These are phyloP conservation scores for Bretschneidera sinensis DNA, from an alignment of 345 rosid species.

Conservation along the genomic window DNA sequence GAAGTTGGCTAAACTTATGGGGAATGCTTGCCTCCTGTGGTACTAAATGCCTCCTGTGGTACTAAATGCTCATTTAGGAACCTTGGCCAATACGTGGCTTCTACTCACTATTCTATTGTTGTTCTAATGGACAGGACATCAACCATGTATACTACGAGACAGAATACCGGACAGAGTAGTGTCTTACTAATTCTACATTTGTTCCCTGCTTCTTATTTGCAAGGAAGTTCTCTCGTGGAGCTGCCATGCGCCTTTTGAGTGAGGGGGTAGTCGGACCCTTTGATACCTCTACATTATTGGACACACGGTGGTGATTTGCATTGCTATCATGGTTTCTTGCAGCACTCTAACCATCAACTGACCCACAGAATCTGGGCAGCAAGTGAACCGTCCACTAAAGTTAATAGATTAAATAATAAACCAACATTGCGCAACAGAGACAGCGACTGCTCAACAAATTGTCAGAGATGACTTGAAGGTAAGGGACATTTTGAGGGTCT, in stretches of 20 bases:
- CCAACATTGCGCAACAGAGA: not conserved
- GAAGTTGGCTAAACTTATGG: no score
- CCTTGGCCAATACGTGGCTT: no score
- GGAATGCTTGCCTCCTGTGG: no score
- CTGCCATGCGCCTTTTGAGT: conserved; percentile 81
- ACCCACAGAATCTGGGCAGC: conserved; percentile 9
- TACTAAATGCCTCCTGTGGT: no score
- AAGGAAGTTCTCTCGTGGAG: conserved; percentile 86
- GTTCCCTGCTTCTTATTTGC: conserved; percentile 81
- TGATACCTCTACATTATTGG: conserved; percentile 29
- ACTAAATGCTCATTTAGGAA: no score
- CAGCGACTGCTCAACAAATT: conserved; percentile 6
- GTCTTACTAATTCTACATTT: conserved; percentile 35
- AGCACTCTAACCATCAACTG: conserved; percentile 11
- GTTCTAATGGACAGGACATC: conserved; percentile 45
- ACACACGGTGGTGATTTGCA: no score
- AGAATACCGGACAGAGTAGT: conserved; percentile 85
- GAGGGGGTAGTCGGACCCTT: conserved; percentile 60
- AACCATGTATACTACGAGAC: conserved; percentile 70
- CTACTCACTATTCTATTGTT: not conserved
- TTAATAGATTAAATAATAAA: not conserved
- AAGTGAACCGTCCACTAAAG: conserved; percentile 6
- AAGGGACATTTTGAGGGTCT: not conserved
- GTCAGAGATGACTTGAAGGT: not conserved
- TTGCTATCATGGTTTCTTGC: not conserved